phyloP scores from a whole-genome alignment of 805 yeast genomes.

The Diddensiella santjacobensis region DNA sequence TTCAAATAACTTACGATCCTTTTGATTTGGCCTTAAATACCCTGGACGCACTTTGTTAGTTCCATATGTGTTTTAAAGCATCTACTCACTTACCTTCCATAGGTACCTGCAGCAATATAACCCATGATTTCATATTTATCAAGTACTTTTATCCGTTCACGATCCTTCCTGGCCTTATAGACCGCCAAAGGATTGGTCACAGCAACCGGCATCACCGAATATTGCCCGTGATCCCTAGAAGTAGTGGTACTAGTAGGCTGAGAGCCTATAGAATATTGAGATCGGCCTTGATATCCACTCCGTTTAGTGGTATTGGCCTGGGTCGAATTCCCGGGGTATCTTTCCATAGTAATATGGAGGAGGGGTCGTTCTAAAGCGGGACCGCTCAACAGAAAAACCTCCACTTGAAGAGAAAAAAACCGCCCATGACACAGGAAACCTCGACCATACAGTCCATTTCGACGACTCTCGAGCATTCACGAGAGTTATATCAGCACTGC shows the following conservation, averaged over 20 bases:
- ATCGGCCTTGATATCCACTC: neutral
- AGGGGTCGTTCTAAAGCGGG: neutral
- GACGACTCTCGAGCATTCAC: neutral
- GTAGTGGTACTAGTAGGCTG: neutral
- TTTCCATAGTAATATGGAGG: conserved; percentile 1
- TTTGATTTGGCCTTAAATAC: conserved; percentile 80
- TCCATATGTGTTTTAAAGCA: too few relatives aligned
- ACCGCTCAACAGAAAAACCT: too few relatives aligned
- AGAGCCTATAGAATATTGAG: neutral
- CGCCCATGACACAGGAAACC: neutral
- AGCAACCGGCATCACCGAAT: conserved; percentile 18
- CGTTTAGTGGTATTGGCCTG: neutral
- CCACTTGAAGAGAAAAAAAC: too few relatives aligned
- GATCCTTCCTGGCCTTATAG: conserved; percentile 62
- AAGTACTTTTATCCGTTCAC: conserved; percentile 66
- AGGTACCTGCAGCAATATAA: conserved; percentile 97
- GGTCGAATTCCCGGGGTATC: neutral
- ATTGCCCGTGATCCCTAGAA: conserved; percentile 2
- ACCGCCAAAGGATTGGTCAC: conserved; percentile 36
- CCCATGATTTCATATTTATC: conserved; percentile 85
- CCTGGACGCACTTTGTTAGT: too few relatives aligned
- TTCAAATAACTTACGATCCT: conserved; percentile 24
- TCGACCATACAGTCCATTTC: neutral
- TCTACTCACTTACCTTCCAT: conserved; percentile 56
- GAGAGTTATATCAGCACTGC: neutral